Percentiles rank a stretch among this genome's conserved stretches.
These are phyloP conservation scores for Omphalotus guepiniiformis DNA, from an alignment of 768 basidiomycete species.

Conservation along the genomic window DNA sequence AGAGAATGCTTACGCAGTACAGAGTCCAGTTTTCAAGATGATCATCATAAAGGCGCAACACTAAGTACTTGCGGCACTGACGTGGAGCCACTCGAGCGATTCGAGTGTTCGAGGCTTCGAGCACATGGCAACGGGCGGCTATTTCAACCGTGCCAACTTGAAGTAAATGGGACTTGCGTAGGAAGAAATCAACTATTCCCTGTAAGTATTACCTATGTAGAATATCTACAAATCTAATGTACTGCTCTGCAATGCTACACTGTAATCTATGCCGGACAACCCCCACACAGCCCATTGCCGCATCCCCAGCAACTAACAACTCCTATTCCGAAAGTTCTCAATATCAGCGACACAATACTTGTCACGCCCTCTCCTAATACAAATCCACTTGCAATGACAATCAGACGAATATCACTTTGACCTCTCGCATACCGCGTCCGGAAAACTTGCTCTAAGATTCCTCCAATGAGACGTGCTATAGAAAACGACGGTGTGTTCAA, in stretches of 20 bases:
- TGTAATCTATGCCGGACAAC: conserved; percentile 44
- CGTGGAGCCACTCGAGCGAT: too few relatives aligned
- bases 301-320: conserved; percentile 88
- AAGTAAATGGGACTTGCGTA: too few relatives aligned
- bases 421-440: conserved; percentile 48
- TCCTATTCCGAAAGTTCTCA: conserved; percentile 73
- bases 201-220: too few relatives aligned
- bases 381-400: conserved; percentile 92
- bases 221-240: neutral
- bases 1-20: too few relatives aligned
- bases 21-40: too few relatives aligned
- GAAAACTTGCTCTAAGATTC: conserved; percentile 72
- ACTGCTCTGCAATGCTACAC: neutral
- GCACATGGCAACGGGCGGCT: neutral
- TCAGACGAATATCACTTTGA: conserved; percentile 62
- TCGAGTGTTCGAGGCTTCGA: too few relatives aligned
- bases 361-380: conserved; percentile 93
- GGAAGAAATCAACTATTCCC: too few relatives aligned
- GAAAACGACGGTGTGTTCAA: conserved; percentile 95
- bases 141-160: too few relatives aligned
- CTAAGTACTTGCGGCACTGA: neutral
- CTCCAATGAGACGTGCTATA: conserved; percentile 86
- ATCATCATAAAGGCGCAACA: too few relatives aligned
- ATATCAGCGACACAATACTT: conserved; percentile 71
- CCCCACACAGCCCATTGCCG: conserved; percentile 58